A percentile compares a stretch with the other conserved stretches of the same genome.
Conservation (phyloP, 2,329 filamentous ascomycete species). For the Colletotrichum scovillei region DNA sequence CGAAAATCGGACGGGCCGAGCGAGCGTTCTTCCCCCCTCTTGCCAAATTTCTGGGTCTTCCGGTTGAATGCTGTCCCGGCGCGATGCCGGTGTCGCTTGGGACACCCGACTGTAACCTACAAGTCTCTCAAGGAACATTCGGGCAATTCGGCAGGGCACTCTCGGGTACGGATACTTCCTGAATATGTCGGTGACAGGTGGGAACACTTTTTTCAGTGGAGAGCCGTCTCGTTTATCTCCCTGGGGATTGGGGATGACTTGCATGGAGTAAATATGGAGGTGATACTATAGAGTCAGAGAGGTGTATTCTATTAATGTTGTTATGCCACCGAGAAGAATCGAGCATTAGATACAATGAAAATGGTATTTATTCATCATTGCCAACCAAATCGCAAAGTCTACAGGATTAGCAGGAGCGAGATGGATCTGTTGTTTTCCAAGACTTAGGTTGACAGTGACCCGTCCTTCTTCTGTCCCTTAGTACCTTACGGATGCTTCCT, state of each 20-base stretch:
- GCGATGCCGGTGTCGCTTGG: not conserved
- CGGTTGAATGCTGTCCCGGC: slow-evolving; percentile 35
- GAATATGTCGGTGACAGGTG: not conserved
- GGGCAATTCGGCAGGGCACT: not conserved
- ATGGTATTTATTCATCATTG: not conserved
- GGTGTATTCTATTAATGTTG: not conserved
- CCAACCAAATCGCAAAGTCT: not conserved
- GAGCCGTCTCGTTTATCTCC: not conserved
- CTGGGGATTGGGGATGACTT: not conserved
- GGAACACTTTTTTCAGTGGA: not conserved
- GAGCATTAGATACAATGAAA: not conserved
- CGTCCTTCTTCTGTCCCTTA: not conserved
- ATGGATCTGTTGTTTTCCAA: not conserved
- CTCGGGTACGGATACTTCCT: not conserved
- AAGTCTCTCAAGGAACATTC: not conserved
- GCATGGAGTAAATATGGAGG: slow-evolving; percentile 5
- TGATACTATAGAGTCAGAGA: not conserved
- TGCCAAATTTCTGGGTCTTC: not conserved
- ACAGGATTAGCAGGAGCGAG: too few species aligned
- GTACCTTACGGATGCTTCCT: not conserved
- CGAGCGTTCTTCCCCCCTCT: slow-evolving; percentile 10
- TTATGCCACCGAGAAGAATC: not conserved
- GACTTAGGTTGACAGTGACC: not conserved
- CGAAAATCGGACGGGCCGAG: slow-evolving; percentile 33
- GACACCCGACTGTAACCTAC: not conserved